Evolutionary conservation across 768 basidiomycete genomes (phyloP), one percentile per base, ranked within the genome.

Genomic region (Paxillus rubicundulus): DNA sequence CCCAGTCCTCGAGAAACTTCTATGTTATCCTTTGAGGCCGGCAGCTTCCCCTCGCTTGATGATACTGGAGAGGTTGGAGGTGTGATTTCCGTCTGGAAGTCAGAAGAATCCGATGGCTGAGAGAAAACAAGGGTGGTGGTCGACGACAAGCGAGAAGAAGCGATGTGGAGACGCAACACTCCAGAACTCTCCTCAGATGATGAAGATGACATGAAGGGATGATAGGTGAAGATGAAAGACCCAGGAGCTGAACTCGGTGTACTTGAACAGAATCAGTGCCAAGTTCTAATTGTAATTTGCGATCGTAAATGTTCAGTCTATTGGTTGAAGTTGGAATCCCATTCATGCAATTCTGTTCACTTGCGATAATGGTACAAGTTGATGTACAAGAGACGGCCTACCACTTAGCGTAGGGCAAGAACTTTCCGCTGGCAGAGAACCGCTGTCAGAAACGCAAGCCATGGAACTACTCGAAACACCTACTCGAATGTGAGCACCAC

Each of bases 401-500:
- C 87, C 86, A 89, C 61, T 75, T 82, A 17, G 81, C 74, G 63
- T 89, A 89, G 5, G 86, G 82, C 58, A 89, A 72, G 72, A 87
- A 89, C 64, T 89, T 89, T 54, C 87, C 87, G 67, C 87, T 89
- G 61, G 7, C 49, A 34, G 9, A 45, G 33, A 21, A 53, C 27
- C 2, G 33, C 7, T n/a, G 20, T 59, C 21, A 60, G 49, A 44
- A 54, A 5, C 41, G 33, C 2, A 7, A n/a, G 4, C 3, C 17
- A 43, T 17, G 18, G 14, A 30, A 24, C 18, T 12, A 21, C 3
- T 37, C 4, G 6, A 8, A 43, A 18, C 24, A 75, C 88, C 58
- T 60, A 91, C 89, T 92, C 87, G 56, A 90, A 89, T 2, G 85
- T 90, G 54, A 92, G 73, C 16, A 89, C 61, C 9, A 90, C 85